phyloP scores from a whole-genome alignment of 805 yeast genomes.

The Cyberlindnera euphorbiiphila region DNA sequence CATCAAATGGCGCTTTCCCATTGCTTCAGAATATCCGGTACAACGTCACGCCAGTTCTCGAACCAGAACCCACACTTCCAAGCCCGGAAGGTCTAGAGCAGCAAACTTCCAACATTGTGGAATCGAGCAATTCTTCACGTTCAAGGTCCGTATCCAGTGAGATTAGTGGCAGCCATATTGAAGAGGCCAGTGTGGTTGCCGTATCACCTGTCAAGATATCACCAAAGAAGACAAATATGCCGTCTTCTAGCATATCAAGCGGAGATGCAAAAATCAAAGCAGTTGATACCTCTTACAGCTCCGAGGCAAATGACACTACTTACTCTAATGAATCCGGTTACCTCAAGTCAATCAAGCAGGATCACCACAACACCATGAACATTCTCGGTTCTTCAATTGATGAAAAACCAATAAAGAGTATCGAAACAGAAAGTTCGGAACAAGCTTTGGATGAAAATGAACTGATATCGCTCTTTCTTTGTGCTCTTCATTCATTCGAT shows the following conservation, averaged over 20 bases:
- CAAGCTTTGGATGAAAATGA: conserved; percentile 42
- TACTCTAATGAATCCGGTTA: conserved; percentile 21
- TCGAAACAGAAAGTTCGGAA: no score
- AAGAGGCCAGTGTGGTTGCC: conserved; percentile 4
- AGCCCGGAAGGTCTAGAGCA: conserved; percentile 3
- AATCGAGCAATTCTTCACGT: neutral
- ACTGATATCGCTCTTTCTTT: conserved; percentile 49
- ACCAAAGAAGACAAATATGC: conserved; percentile 1
- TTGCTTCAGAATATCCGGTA: conserved; percentile 7
- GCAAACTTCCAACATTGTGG: conserved; percentile 1
- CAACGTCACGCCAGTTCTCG: conserved; percentile 20
- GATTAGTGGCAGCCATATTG: neutral
- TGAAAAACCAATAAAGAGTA: no score
- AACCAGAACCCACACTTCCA: conserved; percentile 3
- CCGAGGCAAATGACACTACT: conserved; percentile 19
- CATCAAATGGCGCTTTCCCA: conserved; percentile 4
- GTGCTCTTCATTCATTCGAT: conserved; percentile 58
- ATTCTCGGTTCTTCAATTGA: conserved; percentile 28
- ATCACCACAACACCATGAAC: conserved; percentile 54
- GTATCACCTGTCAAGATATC: conserved; percentile 1
- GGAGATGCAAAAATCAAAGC: conserved; percentile 8
- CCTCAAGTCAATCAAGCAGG: conserved; percentile 61
- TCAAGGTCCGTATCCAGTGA: neutral
- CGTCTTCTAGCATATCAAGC: conserved; percentile 1
- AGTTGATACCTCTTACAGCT: conserved; percentile 12